These are phyloP conservation scores for Peniophora sp. DNA, from an alignment of 1,284 basidiomycete species.

Conservation along the genomic window DNA sequence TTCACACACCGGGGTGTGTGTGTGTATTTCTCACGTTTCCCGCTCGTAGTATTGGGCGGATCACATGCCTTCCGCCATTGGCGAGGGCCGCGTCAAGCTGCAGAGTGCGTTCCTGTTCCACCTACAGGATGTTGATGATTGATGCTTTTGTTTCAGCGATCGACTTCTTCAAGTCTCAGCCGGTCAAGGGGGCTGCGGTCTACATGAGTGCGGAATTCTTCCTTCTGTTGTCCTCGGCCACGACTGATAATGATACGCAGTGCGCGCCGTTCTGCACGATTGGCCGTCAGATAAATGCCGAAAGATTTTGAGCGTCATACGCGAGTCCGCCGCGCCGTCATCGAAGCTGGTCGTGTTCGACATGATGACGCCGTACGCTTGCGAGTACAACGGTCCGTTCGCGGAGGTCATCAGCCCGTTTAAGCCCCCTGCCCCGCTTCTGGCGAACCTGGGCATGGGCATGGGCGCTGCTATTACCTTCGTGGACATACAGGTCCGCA, in stretches of 20 bases:
- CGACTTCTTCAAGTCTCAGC: conserved; percentile 6
- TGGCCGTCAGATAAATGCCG: background rate
- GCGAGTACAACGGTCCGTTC: conserved; percentile 1
- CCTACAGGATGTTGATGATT: background rate
- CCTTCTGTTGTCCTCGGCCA: too few relatives aligned
- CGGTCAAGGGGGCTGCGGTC: conserved; percentile 5
- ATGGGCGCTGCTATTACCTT: conserved; percentile 3
- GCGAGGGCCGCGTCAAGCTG: conserved; percentile 1
- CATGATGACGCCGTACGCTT: conserved; percentile 2
- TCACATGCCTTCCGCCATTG: background rate
- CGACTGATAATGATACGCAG: too few relatives aligned
- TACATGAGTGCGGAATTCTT: conserved; percentile 1
- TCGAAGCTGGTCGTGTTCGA: conserved; percentile 7
- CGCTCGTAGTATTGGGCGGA: conserved; percentile 5
- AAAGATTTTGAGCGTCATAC: conserved; percentile 6
- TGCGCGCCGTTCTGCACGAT: conserved; percentile 5
- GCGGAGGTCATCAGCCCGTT: background rate
- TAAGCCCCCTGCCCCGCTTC: conserved; percentile 4
- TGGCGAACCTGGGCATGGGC: conserved; percentile 5
- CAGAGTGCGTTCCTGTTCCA: background rate
- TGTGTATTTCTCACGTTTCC: too few relatives aligned
- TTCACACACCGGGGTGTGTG: too few relatives aligned
- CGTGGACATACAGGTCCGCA: conserved; percentile 7
- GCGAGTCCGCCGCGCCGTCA: conserved; percentile 2
- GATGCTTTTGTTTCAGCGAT: conserved; percentile 4